A percentile compares a stretch with the other conserved stretches of the same genome.
phyloP scores from a whole-genome alignment of 257 asterid species.

The Datura wrightii region DNA sequence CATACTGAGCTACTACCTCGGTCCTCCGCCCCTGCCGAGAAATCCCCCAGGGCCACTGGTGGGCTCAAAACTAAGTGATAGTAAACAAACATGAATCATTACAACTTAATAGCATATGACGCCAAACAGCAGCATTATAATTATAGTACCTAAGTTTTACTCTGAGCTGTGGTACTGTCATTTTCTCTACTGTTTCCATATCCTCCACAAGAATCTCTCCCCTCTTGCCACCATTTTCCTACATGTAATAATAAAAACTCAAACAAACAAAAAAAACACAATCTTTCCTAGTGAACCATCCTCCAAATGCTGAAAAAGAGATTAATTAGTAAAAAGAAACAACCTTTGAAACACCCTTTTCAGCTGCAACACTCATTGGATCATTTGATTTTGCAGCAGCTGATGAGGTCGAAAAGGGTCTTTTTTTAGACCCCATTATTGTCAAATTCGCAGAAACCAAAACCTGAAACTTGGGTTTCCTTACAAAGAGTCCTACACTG shows the following conservation, averaged over 20 bases:
- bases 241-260: constrained; percentile 33
- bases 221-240: constrained; percentile 41
- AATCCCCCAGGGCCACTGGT: too few species aligned
- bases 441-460: constrained; percentile 38
- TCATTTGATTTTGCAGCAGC: constrained; percentile 42
- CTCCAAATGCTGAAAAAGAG: not conserved
- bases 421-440: constrained; percentile 57
- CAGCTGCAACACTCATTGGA: constrained; percentile 27
- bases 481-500: not conserved
- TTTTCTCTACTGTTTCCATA: constrained; percentile 50
- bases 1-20: too few species aligned
- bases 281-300: not conserved
- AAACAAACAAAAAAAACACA: not conserved
- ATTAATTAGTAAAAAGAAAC: not conserved
- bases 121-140: not conserved
- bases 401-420: constrained; percentile 45
- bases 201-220: constrained; percentile 52
- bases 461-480: constrained; percentile 28
- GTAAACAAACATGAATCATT: constrained; percentile 3
- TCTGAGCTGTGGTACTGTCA: constrained; percentile 74
- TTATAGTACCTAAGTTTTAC: constrained; percentile 58
- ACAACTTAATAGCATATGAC: not conserved
- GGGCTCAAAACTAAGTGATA: not conserved
- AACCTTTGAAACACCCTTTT: constrained; percentile 26
- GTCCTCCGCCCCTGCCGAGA: too few species aligned